phyloP scores from a whole-genome alignment of 1,284 basidiomycete species.

The Ceratobasidium sp. region DNA sequence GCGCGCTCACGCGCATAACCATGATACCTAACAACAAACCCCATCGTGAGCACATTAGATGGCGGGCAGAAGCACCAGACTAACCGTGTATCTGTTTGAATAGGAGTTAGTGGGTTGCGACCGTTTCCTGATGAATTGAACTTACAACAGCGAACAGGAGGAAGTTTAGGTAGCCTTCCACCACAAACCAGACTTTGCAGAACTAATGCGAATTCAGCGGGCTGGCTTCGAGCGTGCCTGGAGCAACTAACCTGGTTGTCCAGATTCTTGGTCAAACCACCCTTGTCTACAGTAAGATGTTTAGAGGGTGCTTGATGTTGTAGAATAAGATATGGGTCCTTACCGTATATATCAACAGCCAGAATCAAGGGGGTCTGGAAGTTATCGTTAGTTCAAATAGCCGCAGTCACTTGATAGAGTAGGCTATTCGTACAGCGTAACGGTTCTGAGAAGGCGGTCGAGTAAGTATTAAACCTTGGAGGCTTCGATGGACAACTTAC shows the following conservation, averaged over 20 bases:
- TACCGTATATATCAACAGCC: conserved; percentile 35
- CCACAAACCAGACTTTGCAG: conserved; percentile 32
- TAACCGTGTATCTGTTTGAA: neutral
- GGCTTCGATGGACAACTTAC: neutral
- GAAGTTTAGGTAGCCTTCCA: conserved; percentile 33
- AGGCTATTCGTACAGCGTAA: neutral
- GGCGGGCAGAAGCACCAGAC: neutral
- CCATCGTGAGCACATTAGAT: neutral
- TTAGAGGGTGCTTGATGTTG: neutral
- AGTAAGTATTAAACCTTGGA: neutral
- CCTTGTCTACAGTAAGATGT: neutral
- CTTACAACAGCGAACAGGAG: conserved; percentile 12
- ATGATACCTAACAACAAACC: neutral
- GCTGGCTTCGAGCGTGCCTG: too few species aligned
- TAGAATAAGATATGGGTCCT: neutral
- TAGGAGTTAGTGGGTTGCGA: neutral
- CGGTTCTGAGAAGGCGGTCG: neutral
- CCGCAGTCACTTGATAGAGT: neutral
- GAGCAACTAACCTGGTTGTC: neutral
- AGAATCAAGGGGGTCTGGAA: conserved; percentile 19
- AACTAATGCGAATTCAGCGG: neutral
- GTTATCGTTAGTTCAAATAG: neutral
- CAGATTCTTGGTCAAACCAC: conserved; percentile 22
- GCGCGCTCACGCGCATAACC: conserved; percentile 22
- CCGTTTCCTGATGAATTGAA: neutral